Evolutionary conservation across 164 flowering plant species (phyloP), one percentile per base, ranked within the genome.

Genomic region (Pachysandra terminalis): DNA sequence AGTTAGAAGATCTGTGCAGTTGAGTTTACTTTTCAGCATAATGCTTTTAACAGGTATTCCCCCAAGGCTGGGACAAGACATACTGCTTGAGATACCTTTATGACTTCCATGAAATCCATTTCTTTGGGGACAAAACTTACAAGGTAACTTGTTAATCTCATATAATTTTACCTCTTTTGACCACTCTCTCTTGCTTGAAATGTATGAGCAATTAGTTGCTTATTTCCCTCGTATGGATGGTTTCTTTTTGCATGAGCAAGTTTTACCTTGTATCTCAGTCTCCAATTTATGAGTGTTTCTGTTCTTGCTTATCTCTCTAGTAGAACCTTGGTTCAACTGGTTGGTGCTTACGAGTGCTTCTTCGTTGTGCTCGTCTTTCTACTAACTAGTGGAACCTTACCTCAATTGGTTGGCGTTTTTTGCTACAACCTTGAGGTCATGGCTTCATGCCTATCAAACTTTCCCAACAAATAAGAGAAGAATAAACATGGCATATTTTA

Each of bases 31-130:
- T 54, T 15, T 37, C 2, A 9, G 15, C 40, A 68, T 60, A 59
- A 67, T 79, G 32, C 55, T 71, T 74, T 63, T 17, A n/a, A 73
- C 84, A 95, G 98, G 99, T 92, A 27, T 92, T 95, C 73, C 98
- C 98, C 65, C 80, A 77, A 76, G 97, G 99, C 67, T 96, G 99
- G 99, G 99, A 95, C 83, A 92, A 96, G 80, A 93, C 98, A 54
- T 96, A 88, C 74, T 90, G 98, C 79, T 83, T 95, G 84, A 81
- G 79, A 64, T 96, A 86, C 81, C 91, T 96, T 56, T 85, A 90
- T 6, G 90, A 86, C 4, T 96, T 88, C 75, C 63, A 77, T 3
- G 99, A 96, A 77, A 90, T 96, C 64, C 98, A 96, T 85, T 96
- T 95, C 78, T 93, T 93, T 75, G 99, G 99, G 58, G 98, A 95